Evolutionary conservation across 345 rosid species (phyloP).

Genomic region (Eucalyptus regnans): DNA sequence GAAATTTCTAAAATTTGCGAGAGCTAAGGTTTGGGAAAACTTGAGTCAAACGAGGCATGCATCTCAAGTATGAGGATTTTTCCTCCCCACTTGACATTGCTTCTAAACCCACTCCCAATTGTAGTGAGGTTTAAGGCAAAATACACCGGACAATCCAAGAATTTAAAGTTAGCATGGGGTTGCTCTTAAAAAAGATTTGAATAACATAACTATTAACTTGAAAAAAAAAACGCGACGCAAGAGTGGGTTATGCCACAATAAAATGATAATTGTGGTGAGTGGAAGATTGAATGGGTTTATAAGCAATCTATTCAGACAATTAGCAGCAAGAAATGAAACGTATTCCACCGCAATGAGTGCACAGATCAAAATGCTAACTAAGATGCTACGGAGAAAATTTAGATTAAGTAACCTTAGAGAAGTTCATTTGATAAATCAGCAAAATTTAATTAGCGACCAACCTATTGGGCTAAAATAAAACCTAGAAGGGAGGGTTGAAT

Average conservation of each 20-base stretch:
- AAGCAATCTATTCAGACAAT: no score
- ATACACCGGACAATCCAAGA: background rate
- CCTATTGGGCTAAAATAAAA: background rate
- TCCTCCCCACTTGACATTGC: background rate
- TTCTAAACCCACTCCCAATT: background rate
- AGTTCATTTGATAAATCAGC: background rate
- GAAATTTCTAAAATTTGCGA: background rate
- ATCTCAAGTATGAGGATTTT: background rate
- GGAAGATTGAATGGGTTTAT: background rate
- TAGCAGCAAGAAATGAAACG: background rate
- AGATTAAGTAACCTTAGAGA: background rate
- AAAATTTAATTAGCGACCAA: background rate
- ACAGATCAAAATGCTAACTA: background rate
- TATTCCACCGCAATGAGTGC: background rate
- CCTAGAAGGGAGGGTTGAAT: no score
- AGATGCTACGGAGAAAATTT: background rate
- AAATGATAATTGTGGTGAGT: background rate
- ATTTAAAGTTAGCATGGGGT: background rate
- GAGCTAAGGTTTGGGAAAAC: background rate
- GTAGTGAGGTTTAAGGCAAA: background rate
- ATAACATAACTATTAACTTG: background rate
- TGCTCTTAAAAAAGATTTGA: background rate
- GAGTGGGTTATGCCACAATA: background rate
- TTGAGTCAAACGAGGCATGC: background rate
- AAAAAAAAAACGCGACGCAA: rapidly evolving